Conservation (phyloP, 805 yeast species). For the Spencermartinsiella europaea region DNA sequence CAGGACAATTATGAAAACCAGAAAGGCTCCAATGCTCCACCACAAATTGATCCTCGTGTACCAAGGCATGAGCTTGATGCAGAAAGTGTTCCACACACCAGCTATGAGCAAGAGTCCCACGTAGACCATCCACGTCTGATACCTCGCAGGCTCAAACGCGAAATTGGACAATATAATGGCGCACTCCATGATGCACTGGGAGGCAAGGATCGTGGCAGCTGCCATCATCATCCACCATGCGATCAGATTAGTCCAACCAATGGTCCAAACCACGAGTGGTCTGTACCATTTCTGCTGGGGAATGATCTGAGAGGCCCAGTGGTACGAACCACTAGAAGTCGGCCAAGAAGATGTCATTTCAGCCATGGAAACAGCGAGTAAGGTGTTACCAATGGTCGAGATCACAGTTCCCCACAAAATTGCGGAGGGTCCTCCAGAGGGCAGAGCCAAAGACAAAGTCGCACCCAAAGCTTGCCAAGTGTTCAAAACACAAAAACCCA, state of each 20-base stretch:
- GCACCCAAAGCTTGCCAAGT: background rate
- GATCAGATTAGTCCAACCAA: background rate
- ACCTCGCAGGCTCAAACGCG: background rate
- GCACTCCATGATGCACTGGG: background rate
- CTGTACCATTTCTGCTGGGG: background rate
- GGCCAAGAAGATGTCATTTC: background rate
- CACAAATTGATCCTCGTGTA: conserved; percentile 22
- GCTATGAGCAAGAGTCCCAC: background rate
- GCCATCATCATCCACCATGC: background rate
- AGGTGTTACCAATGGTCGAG: background rate
- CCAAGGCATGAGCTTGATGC: conserved; percentile 18
- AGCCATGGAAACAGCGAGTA: background rate
- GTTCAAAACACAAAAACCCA: background rate
- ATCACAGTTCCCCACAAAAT: background rate
- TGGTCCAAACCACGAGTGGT: background rate
- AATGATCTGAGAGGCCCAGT: background rate
- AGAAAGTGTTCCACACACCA: conserved; percentile 15
- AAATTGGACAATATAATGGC: background rate
- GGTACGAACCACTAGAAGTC: background rate
- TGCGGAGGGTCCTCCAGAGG: background rate
- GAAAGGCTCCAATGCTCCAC: conserved; percentile 23
- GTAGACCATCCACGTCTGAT: background rate
- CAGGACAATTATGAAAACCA: conserved; percentile 10
- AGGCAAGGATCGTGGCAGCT: background rate
- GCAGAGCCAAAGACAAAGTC: background rate